Base-by-base conservation (phyloP, 257 asterid genomes). In the Anisodus tanguticus region DNA sequence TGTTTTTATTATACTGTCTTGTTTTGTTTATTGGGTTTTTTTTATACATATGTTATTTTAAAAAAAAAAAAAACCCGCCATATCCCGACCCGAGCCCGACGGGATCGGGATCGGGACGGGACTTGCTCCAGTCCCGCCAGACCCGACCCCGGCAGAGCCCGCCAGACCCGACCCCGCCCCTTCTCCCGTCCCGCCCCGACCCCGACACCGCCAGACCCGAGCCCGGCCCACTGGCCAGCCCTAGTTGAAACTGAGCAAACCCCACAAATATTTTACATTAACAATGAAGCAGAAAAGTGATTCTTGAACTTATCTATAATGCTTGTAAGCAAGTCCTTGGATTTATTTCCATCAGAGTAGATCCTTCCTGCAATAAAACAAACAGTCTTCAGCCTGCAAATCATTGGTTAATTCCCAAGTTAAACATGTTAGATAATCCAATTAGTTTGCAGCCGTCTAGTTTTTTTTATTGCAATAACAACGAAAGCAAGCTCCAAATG, bases 391-490 rank as follows among this genome's bases (percentile, higher is more conserved):
- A 72, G 80, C 80, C 80, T 72, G 80, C 80, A 72, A 72, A 72
- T 47, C n/a, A 72, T 47, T 47, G 43, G 54, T 57, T 72, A 19
- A 31, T 45, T 72, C 60, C 80, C 19, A 47, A 19, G 58, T 5
- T 26, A 72, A 45, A 45, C 41, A 19, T 47, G 43, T 72, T 19
- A 72, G 19, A 72, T 72, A 11, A 47, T 69, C 53, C 15, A 16
- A 35, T 67, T 67, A 35, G 2, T 69, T 37, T 39, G 54, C 15
- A 16, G 54, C 54, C 54, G 13, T 53, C 51, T 69, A 47, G 59
- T 72, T 19, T 72, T 63, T 71, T 72, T 72, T 2, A 47, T 45
- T 19, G 59, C 80, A 72, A 72, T 72, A 72, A 72, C 17, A 72
- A 47, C 19, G 43, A 72, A 11, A 72, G 60, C 59, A 45, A 45